phyloP scores from a whole-genome alignment of 2,329 filamentous ascomycete species.

The Alternaria sp. region DNA sequence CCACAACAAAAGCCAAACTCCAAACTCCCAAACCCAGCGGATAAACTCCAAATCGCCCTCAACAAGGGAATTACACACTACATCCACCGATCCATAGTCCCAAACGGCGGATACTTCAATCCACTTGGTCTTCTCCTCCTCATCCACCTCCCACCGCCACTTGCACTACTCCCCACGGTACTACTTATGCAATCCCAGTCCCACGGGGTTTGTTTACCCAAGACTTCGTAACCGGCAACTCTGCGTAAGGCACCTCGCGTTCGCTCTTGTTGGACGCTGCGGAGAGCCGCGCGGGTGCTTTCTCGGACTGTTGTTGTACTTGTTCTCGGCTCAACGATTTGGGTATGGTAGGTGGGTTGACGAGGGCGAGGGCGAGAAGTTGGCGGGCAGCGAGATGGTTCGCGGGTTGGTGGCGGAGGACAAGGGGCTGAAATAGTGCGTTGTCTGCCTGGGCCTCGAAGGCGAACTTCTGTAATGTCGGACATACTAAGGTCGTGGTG shows the following conservation, averaged over 20 bases:
- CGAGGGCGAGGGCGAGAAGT: constrained; percentile 15
- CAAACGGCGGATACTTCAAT: constrained; percentile 42
- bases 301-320: constrained; percentile 32
- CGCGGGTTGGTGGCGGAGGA: constrained; percentile 28
- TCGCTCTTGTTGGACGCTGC: constrained; percentile 24
- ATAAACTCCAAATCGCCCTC: neutral
- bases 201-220: constrained; percentile 44
- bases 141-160: constrained; percentile 15
- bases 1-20: neutral
- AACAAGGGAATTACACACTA: neutral
- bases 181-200: constrained; percentile 49
- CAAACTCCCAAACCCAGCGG: neutral
- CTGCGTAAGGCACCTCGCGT: constrained; percentile 30
- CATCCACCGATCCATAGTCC: constrained; percentile 36
- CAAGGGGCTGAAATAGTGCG: constrained; percentile 20
- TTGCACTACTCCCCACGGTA: constrained; percentile 26
- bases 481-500: constrained; percentile 9
- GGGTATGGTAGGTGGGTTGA: constrained; percentile 43
- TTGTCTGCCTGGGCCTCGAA: constrained; percentile 35
- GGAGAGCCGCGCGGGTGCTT: constrained; percentile 38
- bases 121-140: constrained; percentile 18
- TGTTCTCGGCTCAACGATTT: constrained; percentile 31
- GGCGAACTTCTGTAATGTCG: constrained; percentile 10
- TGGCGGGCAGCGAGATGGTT: constrained; percentile 15
- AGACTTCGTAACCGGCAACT: constrained; percentile 44